Conservation (phyloP, 768 basidiomycete species). For the Boletus eberwhitei region DNA sequence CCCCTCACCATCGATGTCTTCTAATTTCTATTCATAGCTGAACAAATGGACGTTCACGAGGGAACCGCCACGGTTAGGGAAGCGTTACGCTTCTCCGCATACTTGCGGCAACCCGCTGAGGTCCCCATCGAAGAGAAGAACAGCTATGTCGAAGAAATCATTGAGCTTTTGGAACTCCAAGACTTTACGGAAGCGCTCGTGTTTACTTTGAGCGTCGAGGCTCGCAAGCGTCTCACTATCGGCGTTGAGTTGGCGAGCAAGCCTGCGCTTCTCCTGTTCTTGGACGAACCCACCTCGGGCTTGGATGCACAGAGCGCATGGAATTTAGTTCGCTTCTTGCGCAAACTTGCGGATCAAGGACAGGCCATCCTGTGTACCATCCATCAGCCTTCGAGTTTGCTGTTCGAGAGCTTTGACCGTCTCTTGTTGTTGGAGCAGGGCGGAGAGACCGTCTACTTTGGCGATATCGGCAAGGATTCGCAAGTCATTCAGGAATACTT, state of each 20-base stretch:
- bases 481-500: conserved; percentile 71
- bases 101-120: conserved; percentile 71
- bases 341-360: conserved; percentile 80
- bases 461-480: conserved; percentile 79
- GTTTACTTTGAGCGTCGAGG: conserved; percentile 61
- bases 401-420: conserved; percentile 85
- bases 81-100: conserved; percentile 81
- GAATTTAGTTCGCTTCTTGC: conserved; percentile 77
- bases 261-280: conserved; percentile 21
- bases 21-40: conserved; percentile 41
- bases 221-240: conserved; percentile 84
- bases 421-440: conserved; percentile 68
- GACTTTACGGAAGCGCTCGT: conserved; percentile 82
- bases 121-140: conserved; percentile 73
- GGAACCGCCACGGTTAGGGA: conserved; percentile 81
- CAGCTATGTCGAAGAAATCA: conserved; percentile 76
- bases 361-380: conserved; percentile 91
- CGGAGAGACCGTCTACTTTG: conserved; percentile 92
- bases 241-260: conserved; percentile 91
- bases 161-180: conserved; percentile 81
- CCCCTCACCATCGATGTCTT: conserved; percentile 18
- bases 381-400: conserved; percentile 80
- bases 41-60: conserved; percentile 87
- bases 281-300: conserved; percentile 52
- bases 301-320: conserved; percentile 69